Conservation (phyloP, 306 rosid species). For the Canavalia gladiata region DNA sequence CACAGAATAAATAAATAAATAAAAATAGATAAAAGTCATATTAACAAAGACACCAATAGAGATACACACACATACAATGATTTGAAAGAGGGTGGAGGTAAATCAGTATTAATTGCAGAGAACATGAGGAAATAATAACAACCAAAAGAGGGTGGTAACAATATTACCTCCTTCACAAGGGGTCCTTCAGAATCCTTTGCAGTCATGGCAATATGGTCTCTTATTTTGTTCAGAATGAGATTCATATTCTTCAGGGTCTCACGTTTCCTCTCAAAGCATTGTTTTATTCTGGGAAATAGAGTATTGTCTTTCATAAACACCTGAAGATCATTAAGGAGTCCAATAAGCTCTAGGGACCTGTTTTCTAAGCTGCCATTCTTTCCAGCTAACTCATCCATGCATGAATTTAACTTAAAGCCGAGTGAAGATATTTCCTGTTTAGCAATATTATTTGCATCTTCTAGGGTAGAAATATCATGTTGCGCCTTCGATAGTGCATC, state of each 20-base stretch:
- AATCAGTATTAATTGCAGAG: constrained; percentile 8
- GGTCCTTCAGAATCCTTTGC: constrained; percentile 60
- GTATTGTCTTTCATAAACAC: constrained; percentile 69
- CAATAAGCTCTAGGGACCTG: constrained; percentile 67
- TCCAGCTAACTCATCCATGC: constrained; percentile 78
- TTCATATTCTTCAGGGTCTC: constrained; percentile 70
- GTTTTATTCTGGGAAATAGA: constrained; percentile 60
- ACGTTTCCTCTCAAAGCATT: constrained; percentile 70
- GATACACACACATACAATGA: not conserved
- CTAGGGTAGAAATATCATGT: constrained; percentile 64
- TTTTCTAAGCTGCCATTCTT: constrained; percentile 66
- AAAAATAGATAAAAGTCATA: not conserved
- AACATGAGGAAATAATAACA: constrained; percentile 23
- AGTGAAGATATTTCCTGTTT: constrained; percentile 74
- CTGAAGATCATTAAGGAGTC: constrained; percentile 74
- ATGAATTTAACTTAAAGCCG: constrained; percentile 72
- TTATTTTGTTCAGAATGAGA: constrained; percentile 65
- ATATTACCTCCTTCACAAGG: constrained; percentile 65
- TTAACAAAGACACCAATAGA: constrained; percentile 9
- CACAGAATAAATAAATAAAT: not conserved
- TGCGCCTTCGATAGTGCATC: constrained; percentile 78
- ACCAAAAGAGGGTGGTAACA: constrained; percentile 4
- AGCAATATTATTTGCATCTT: constrained; percentile 68
- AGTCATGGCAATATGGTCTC: constrained; percentile 54
- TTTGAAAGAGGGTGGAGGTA: not conserved